Evolutionary conservation across 306 rosid species (phyloP).

Genomic region (Morella rubra): DNA sequence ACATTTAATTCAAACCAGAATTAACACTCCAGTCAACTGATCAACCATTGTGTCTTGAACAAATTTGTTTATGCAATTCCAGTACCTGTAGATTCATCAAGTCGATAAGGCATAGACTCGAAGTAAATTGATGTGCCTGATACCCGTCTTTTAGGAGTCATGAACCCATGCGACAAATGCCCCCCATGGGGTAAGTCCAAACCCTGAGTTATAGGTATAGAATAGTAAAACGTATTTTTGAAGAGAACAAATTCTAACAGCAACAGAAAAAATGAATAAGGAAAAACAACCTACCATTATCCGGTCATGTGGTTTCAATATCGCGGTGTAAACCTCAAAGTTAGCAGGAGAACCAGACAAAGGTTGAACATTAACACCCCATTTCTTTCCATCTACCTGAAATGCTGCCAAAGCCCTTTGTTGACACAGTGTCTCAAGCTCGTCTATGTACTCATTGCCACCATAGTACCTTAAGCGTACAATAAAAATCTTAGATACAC

Average conservation of each 20-base stretch:
- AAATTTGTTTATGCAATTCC: constrained; percentile 16
- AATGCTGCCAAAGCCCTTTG: constrained; percentile 86
- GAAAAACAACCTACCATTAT: constrained; percentile 64
- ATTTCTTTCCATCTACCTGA: constrained; percentile 63
- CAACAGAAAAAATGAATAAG: constrained; percentile 6
- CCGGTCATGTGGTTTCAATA: constrained; percentile 91
- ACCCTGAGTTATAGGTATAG: constrained; percentile 54
- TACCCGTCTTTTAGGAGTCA: constrained; percentile 94
- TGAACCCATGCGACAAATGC: constrained; percentile 95
- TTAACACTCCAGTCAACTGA: constrained; percentile 8
- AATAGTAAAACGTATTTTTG: constrained; percentile 13
- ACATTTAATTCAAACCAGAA: constrained; percentile 2
- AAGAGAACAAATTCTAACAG: not conserved
- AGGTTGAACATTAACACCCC: constrained; percentile 98
- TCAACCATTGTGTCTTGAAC: constrained; percentile 7
- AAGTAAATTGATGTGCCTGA: constrained; percentile 92
- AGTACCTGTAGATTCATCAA: constrained; percentile 83
- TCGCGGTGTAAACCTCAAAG: constrained; percentile 89
- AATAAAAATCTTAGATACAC: constrained; percentile 8
- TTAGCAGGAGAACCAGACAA: constrained; percentile 97
- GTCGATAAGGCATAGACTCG: constrained; percentile 97
- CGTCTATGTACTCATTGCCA: constrained; percentile 91
- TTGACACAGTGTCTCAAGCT: constrained; percentile 87
- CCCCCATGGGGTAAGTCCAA: constrained; percentile 99
- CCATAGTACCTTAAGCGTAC: constrained; percentile 75